Conservation (phyloP, 805 yeast genomes). For the Jamesozyma lodderae region DNA sequence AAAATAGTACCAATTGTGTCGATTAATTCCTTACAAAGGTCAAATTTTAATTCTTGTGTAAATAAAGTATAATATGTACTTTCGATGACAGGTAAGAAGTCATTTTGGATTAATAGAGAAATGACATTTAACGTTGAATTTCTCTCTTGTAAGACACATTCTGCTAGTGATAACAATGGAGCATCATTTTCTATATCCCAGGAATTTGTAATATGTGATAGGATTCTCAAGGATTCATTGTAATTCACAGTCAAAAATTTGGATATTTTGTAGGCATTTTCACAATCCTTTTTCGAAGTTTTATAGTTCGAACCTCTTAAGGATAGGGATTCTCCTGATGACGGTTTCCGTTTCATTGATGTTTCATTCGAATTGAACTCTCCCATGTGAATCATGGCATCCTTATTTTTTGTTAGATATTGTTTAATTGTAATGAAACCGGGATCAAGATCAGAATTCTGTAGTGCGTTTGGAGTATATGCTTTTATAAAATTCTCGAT, state of each 20-base stretch:
- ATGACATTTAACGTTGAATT: constrained; percentile 38
- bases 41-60: constrained; percentile 6
- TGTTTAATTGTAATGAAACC: constrained; percentile 12
- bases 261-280: constrained; percentile 36
- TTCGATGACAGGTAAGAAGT: constrained; percentile 16
- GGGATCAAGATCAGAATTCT: constrained; percentile 6
- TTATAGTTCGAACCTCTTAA: constrained; percentile 36
- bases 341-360: background rate
- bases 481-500: constrained; percentile 14
- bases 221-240: constrained; percentile 41
- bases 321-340: constrained; percentile 15
- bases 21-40: constrained; percentile 20
- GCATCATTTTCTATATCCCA: constrained; percentile 28
- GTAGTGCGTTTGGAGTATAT: constrained; percentile 5
- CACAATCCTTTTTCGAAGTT: constrained; percentile 29
- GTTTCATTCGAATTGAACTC: constrained; percentile 6
- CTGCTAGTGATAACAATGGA: constrained; percentile 28
- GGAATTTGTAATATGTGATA: constrained; percentile 30
- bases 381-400: constrained; percentile 8
- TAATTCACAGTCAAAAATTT: constrained; percentile 33
- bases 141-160: constrained; percentile 42
- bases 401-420: constrained; percentile 11
- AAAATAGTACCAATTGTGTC: constrained; percentile 1
- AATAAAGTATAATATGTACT: constrained; percentile 11
- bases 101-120: constrained; percentile 22